Base-by-base conservation (phyloP, 768 basidiomycete species). In the Agrocybe chaxingu region DNA sequence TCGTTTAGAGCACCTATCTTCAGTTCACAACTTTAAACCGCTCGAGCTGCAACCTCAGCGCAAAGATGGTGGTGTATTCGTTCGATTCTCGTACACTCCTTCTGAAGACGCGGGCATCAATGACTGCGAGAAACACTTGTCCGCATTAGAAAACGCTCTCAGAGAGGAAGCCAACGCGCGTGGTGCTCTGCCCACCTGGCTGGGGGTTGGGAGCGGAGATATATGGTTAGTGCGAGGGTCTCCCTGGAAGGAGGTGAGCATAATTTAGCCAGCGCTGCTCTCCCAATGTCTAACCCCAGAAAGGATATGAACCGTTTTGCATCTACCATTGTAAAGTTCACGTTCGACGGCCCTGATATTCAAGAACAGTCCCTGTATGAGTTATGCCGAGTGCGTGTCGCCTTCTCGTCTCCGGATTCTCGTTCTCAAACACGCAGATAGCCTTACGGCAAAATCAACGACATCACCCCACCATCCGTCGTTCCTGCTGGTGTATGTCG, bases 61-160 rank as follows among this genome's bases (percentile, higher is more conserved):
- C 45, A 95, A 94, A 59, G 92, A 94, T 53, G 92, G 92, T 2
- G 93, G 93, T 4, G 84, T 90, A 11, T 93, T 92, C 62, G 84
- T 93, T 34, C 75, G 75, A 31, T 92, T 93, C 63, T 67, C 72
- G 16, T 95, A 85, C 59, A 66, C 54, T 31, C 57, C 54, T 18
- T 41, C 55, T 12, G 40, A 50, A 38, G 37, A 53, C 34, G 41
- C 42, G 6, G 48, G 5, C 24, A 5, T 24, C 24, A 52, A 33
- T 49, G 40, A 8, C 16, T 49, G 29, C 30, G 56, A 62, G 12
- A 68, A 78, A 16, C 60, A 51, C 11, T 74, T 76, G 8, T 61
- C 82, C 7, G 63, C 66, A 19, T 67, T 93, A 4, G 70, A 86
- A 56, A 57, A 66, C 2, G 68, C 74, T 16, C 60, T 89, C 1